Evolutionary conservation across 2,329 filamentous ascomycete species (phyloP), one percentile per base, ranked within the genome.

Genomic region (Penicillium sp.): DNA sequence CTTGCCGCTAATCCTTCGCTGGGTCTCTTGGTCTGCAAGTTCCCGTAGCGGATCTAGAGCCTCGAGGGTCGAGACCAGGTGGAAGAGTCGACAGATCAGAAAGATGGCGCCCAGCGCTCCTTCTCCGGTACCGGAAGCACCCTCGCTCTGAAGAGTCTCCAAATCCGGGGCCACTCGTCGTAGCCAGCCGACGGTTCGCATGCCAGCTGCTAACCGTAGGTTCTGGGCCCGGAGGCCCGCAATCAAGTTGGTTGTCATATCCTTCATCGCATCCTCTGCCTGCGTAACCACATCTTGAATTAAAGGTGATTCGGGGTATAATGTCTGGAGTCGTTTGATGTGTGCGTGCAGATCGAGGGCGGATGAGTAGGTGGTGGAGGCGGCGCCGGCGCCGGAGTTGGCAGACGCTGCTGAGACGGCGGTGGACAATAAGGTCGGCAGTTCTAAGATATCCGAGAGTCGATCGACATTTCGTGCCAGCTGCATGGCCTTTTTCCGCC

Each of bases 301-400:
- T 39, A 97, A 77, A 0, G 82, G 76, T 0, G 91, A 96, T 46
- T 86, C 79, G 0, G 92, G 88, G 68, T 96, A 95, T 25, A 97
- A 77, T 0, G 85, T 84, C 54, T 91, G 85, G 5, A 99, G 79
- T 7, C 94, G 84, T 61, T 90, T 89, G 67, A 96, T 94, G 69
- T 97, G 94, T n/a, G 89, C 87, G 67, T 95, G 88, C 2, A 99
- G 80, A 70, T 99, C 94, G 30, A 99, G 79, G 0, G 92, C 92
- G 0, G 90, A 89, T 2, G 91, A 87, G 75, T 96, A 95, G 61
- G 90, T 95, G 54, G 85, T 83, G 9, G 77, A 81, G 6, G 73
- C 69, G 5, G 68, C 64, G 13, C 70, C 70, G 4, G 65, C 60
- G 35, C 67, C 65, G 9, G 70, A 69, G 53, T 65, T 73, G 44